phyloP scores from a whole-genome alignment of 73 alveolate genomes.

The Loxodes magnus region DNA sequence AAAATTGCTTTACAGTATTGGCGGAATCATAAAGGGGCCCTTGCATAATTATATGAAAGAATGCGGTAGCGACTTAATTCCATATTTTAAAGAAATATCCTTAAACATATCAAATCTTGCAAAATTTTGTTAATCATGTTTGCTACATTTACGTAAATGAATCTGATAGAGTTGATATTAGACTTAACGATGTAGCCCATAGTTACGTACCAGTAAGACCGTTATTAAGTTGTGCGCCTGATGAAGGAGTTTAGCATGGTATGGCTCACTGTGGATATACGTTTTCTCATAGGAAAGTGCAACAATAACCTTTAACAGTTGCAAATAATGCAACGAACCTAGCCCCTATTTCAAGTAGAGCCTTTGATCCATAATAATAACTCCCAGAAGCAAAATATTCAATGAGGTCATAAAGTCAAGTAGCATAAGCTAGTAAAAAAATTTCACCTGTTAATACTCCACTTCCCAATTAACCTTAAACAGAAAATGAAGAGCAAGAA shows the following conservation, averaged over 20 bases:
- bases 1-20: constrained; percentile 36
- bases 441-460: constrained; percentile 3
- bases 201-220: constrained; percentile 1
- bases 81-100: constrained; percentile 45
- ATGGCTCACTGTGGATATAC: constrained; percentile 5
- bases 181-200: neutral
- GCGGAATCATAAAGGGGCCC: constrained; percentile 79
- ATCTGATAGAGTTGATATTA: neutral
- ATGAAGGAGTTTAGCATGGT: neutral
- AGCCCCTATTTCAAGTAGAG: neutral
- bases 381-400: neutral
- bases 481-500: constrained; percentile 12
- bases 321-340: constrained; percentile 6
- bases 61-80: constrained; percentile 68
- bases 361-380: neutral
- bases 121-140: constrained; percentile 50
- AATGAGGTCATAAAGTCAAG: constrained; percentile 6
- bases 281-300: constrained; percentile 4
- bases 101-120: constrained; percentile 45
- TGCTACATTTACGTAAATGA: constrained; percentile 7
- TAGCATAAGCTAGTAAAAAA: neutral
- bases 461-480: neutral
- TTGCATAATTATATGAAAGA: constrained; percentile 55
- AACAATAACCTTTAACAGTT: constrained; percentile 6
- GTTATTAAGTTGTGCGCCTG: neutral